These are phyloP conservation scores for Karstenula rhodostoma DNA, from an alignment of 2,329 filamentous ascomycete species.

Conservation along the genomic window DNA sequence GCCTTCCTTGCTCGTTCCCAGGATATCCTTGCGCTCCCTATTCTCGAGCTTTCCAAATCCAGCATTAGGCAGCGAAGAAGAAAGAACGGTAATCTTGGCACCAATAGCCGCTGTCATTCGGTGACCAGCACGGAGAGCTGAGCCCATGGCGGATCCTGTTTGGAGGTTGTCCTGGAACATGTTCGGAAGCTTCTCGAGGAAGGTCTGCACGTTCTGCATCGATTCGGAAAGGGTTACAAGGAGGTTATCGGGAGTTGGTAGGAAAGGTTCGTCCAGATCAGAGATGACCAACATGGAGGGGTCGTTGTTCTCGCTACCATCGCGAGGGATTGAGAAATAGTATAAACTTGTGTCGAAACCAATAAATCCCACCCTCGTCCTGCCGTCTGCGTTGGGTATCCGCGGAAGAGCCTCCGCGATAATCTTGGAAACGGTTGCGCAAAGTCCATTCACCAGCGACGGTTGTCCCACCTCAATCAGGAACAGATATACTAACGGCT, in stretches of 20 bases:
- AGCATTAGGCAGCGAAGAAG: conserved; percentile 86
- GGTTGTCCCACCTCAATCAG: conserved; percentile 93
- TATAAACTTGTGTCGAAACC: conserved; percentile 94
- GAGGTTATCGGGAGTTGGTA: conserved; percentile 91
- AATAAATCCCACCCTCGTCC: conserved; percentile 89
- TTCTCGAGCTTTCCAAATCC: conserved; percentile 87
- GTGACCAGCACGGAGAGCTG: conserved; percentile 89
- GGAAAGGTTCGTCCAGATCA: conserved; percentile 94
- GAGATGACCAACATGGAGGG: conserved; percentile 93
- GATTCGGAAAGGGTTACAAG: conserved; percentile 89
- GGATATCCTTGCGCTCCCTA: conserved; percentile 96
- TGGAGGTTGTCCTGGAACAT: conserved; percentile 98
- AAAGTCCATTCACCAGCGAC: conserved; percentile 85
- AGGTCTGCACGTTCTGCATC: conserved; percentile 88
- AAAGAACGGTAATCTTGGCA: conserved; percentile 93
- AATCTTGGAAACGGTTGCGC: conserved; percentile 90
- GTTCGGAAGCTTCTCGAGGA: conserved; percentile 86
- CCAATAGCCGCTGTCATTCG: conserved; percentile 94
- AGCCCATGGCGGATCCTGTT: conserved; percentile 91
- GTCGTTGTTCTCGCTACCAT: conserved; percentile 83
- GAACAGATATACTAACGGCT: conserved; percentile 95
- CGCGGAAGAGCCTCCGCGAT: conserved; percentile 94
- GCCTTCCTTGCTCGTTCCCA: conserved; percentile 93
- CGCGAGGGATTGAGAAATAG: conserved; percentile 94
- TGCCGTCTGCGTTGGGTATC: conserved; percentile 96